Percentiles rank a stretch among this genome's conserved stretches.
phyloP scores from a whole-genome alignment of 2,329 filamentous ascomycete genomes.

The Pseudocercospora pini-densiflorae region DNA sequence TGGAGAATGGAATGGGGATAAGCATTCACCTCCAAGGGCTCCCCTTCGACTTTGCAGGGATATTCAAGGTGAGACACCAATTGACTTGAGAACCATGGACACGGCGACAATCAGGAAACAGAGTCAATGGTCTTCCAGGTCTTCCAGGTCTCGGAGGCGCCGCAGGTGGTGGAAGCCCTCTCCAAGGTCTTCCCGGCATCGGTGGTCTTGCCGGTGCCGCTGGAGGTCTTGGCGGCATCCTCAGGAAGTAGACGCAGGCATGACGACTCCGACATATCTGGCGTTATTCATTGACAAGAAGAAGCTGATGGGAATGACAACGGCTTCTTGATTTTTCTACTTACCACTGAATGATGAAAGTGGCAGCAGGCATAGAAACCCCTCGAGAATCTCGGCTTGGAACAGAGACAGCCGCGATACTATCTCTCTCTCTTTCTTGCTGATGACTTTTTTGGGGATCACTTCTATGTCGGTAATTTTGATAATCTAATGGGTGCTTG shows the following conservation, averaged over 20 bases:
- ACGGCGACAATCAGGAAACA: too few relatives aligned
- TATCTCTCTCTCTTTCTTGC: neutral
- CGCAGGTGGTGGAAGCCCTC: too few relatives aligned
- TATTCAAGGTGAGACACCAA: too few relatives aligned
- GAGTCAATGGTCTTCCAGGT: too few relatives aligned
- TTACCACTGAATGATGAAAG: neutral
- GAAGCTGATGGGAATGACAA: neutral
- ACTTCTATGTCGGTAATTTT: slow-evolving; percentile 8
- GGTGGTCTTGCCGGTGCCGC: too few relatives aligned
- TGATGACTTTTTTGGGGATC: neutral
- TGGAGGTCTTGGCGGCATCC: neutral
- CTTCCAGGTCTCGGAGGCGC: too few relatives aligned
- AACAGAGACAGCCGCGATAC: neutral
- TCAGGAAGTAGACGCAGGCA: neutral
- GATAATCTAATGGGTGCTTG: slow-evolving; percentile 7
- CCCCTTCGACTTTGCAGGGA: too few relatives aligned
- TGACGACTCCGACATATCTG: neutral
- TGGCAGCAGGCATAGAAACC: neutral
- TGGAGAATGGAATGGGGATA: too few relatives aligned
- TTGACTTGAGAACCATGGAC: too few relatives aligned
- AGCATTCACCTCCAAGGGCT: too few relatives aligned
- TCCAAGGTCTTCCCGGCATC: too few relatives aligned
- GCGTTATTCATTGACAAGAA: neutral
- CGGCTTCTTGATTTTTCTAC: neutral
- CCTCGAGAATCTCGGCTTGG: neutral